Conservation (phyloP, 768 basidiomycete genomes). For the Rhizopogon vinicolor region DNA sequence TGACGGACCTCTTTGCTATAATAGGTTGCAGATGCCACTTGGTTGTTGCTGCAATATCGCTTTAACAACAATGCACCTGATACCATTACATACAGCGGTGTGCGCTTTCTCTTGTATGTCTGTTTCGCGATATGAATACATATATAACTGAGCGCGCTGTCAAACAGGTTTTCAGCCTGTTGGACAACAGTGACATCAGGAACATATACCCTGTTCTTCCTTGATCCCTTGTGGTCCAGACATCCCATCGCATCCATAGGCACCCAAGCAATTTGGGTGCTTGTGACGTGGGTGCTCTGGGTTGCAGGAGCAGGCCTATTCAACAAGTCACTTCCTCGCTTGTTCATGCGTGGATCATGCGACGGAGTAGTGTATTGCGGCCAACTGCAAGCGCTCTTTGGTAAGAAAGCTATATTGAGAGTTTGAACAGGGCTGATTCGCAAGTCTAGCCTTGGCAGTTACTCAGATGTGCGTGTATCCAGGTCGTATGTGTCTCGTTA, state of each 20-base stretch:
- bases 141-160: slow-evolving; percentile 3
- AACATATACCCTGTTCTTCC: slow-evolving; percentile 50
- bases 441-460: slow-evolving; percentile 39
- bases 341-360: slow-evolving; percentile 40
- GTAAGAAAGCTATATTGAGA: slow-evolving; percentile 26
- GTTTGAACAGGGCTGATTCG: slow-evolving; percentile 4
- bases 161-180: slow-evolving; percentile 47
- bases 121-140: neutral
- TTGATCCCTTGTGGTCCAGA: slow-evolving; percentile 55
- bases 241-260: slow-evolving; percentile 53
- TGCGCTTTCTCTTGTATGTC: slow-evolving; percentile 46
- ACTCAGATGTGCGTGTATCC: slow-evolving; percentile 43
- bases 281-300: slow-evolving; percentile 59
- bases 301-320: slow-evolving; percentile 49
- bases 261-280: slow-evolving; percentile 54
- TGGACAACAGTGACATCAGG: slow-evolving; percentile 58
- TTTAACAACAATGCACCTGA: slow-evolving; percentile 50
- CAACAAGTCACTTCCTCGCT: slow-evolving; percentile 42
- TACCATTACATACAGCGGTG: slow-evolving; percentile 35
- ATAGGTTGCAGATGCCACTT: slow-evolving; percentile 51
- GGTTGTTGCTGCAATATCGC: slow-evolving; percentile 55
- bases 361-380: slow-evolving; percentile 43
- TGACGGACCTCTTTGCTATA: slow-evolving; percentile 2
- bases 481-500: slow-evolving; percentile 1
- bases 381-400: slow-evolving; percentile 52